Evolutionary conservation across 257 asterid genomes (phyloP), one percentile per base, ranked within the genome.

Genomic region (Nicotiana benthamiana): DNA sequence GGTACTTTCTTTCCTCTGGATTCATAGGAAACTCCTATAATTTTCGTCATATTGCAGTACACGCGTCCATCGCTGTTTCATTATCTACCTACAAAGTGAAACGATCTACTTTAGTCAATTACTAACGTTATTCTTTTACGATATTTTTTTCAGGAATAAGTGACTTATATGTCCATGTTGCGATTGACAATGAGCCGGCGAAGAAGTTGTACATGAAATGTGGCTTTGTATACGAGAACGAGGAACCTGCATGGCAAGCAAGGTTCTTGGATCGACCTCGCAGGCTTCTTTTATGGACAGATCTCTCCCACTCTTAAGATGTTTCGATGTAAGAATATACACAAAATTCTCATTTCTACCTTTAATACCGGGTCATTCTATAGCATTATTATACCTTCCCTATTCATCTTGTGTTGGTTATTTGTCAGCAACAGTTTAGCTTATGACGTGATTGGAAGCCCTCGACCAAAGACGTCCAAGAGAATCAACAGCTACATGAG

Each of bases 201-300:
- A 89, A 87, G 87, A 93, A 90, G 77, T 88, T 95, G 56, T 95
- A 95, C 91, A 20, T 84, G 75, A 95, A 95, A 85, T 85, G 98
- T 83, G 97, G 98, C 56, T 95, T 95, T 86, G 86, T 86, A n/a
- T 52, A 75, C 0, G 98, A 95, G 89, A 92, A 90, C 0, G 99
- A 95, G 18, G 99, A 95, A 83, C 97, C 98, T 66, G 96, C 99
- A 4, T 92, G 97, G 97, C 93, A 90, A 91, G 99, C 99, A 18
- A 84, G 98, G 92, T 95, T 90, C 76, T 77, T 91, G 52, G 99
- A 92, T 86, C 94, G 99, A 61, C 97, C 97, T 24, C 83, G 96
- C 67, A 87, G 99, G 87, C 91, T 92, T 87, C 94, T 95, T 51
- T 80, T 95, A 76, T 93, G 98, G 99, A 86, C 86, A 9, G 92